phyloP scores from a whole-genome alignment of 441 rosid genomes.

The Rhodomyrtus psidioides region DNA sequence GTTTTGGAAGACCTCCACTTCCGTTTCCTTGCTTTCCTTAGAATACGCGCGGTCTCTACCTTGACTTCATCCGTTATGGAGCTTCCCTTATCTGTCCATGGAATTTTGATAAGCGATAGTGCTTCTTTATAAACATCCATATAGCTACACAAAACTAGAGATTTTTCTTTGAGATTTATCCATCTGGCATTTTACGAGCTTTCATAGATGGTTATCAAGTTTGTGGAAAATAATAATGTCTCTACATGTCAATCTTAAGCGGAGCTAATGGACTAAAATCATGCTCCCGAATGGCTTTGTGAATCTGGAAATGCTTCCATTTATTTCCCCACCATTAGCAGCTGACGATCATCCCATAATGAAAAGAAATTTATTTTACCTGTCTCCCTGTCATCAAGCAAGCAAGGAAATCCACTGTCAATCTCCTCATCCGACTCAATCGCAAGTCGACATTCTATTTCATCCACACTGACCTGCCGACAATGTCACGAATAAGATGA shows the following conservation, averaged over 20 bases:
- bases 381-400: slow-evolving; percentile 43
- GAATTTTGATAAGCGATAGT: background rate
- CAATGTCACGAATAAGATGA: background rate
- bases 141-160: background rate
- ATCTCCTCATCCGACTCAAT: slow-evolving; percentile 83
- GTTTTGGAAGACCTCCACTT: slow-evolving; percentile 48
- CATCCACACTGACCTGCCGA: slow-evolving; percentile 26
- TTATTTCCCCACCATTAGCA: background rate
- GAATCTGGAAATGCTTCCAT: background rate
- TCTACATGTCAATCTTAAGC: background rate
- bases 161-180: background rate
- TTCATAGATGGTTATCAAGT: background rate
- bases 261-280: background rate
- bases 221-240: background rate
- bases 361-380: slow-evolving; percentile 26
- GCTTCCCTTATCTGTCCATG: slow-evolving; percentile 21
- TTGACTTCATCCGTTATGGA: slow-evolving; percentile 36
- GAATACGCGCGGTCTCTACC: slow-evolving; percentile 55
- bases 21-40: slow-evolving; percentile 70
- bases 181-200: background rate
- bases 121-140: background rate
- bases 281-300: background rate
- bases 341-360: background rate
- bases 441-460: slow-evolving; percentile 25
- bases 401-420: slow-evolving; percentile 65